Percentiles rank a stretch among this genome's conserved stretches.
Evolutionary conservation across 2,329 filamentous ascomycete species (phyloP).

Genomic region (Akanthomyces uredinophilus): DNA sequence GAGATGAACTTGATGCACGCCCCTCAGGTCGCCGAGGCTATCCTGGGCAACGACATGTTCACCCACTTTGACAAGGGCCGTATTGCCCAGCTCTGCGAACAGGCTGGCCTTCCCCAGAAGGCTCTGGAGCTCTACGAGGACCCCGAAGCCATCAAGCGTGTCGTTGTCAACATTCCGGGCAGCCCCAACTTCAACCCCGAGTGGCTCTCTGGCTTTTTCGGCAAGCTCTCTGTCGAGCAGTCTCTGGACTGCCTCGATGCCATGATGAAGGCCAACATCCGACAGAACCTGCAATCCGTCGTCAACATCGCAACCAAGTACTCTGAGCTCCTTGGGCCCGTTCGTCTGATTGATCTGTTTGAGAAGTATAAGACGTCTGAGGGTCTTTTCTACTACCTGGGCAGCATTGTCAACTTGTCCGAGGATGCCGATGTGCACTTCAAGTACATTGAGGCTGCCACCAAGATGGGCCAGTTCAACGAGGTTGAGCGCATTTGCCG

Average conservation of each 20-base stretch:
- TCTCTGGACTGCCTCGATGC: conserved; percentile 90
- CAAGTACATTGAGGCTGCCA: conserved; percentile 98
- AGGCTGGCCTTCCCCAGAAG: conserved; percentile 79
- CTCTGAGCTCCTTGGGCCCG: conserved; percentile 87
- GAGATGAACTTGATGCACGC: conserved; percentile 98
- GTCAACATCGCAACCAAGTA: conserved; percentile 97
- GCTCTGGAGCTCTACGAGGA: conserved; percentile 95
- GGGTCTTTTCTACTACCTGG: conserved; percentile 96
- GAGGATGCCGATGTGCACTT: conserved; percentile 95
- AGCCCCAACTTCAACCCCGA: conserved; percentile 81
- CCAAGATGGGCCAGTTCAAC: conserved; percentile 85
- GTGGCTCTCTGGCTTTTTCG: conserved; percentile 89
- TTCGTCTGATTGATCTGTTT: conserved; percentile 82
- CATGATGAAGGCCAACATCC: conserved; percentile 95
- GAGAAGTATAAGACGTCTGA: conserved; percentile 98
- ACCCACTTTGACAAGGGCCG: conserved; percentile 90
- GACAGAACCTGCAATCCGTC: conserved; percentile 90
- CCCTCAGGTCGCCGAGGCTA: conserved; percentile 95
- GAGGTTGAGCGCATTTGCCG: conserved; percentile 97
- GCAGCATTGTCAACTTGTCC: conserved; percentile 94
- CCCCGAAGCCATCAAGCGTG: conserved; percentile 81
- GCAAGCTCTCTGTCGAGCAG: conserved; percentile 90
- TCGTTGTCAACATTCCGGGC: conserved; percentile 74
- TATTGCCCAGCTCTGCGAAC: conserved; percentile 87
- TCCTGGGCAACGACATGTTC: conserved; percentile 97